A percentile compares a stretch with the other conserved stretches of the same genome.
Evolutionary conservation across 129 eudicot genomes (phyloP).

Genomic region (Gnaphalium uliginosum): DNA sequence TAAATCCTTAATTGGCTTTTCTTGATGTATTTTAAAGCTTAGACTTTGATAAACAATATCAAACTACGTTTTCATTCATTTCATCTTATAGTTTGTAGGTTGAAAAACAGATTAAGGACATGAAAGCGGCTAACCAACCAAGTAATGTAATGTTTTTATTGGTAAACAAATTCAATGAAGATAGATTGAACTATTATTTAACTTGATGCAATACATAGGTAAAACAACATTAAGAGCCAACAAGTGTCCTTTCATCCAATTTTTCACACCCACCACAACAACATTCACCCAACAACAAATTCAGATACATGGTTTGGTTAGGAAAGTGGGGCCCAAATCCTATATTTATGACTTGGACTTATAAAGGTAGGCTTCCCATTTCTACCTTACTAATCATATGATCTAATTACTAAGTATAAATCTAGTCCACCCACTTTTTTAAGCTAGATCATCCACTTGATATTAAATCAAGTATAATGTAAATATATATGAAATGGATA

Average conservation of each 20-base stretch:
- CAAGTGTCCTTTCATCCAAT: slow-evolving; percentile 28
- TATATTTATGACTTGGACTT: slow-evolving; percentile 20
- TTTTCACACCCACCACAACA: slow-evolving; percentile 42
- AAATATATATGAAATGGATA: neutral
- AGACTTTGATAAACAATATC: neutral
- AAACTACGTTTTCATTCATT: neutral
- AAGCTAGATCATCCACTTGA: slow-evolving; percentile 12
- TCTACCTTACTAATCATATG: slow-evolving; percentile 27
- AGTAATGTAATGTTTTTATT: slow-evolving; percentile 17
- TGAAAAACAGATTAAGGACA: neutral
- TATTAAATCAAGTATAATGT: neutral
- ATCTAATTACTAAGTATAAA: slow-evolving; percentile 22
- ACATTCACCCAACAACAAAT: slow-evolving; percentile 31
- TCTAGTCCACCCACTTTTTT: slow-evolving; percentile 28
- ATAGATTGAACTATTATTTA: neutral
- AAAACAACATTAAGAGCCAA: slow-evolving; percentile 6
- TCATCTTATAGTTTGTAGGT: slow-evolving; percentile 2
- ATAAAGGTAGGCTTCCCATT: slow-evolving; percentile 25
- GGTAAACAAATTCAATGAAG: slow-evolving; percentile 37
- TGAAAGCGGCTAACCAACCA: slow-evolving; percentile 30
- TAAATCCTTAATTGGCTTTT: too few species aligned
- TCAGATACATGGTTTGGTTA: slow-evolving; percentile 23
- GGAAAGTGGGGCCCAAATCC: slow-evolving; percentile 31
- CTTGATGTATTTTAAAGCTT: too few species aligned
- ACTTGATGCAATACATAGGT: slow-evolving; percentile 18